Evolutionary conservation across 495 filamentous ascomycete species (phyloP), one percentile per base, ranked within the genome.

Genomic region (Penicillium cataractarum): DNA sequence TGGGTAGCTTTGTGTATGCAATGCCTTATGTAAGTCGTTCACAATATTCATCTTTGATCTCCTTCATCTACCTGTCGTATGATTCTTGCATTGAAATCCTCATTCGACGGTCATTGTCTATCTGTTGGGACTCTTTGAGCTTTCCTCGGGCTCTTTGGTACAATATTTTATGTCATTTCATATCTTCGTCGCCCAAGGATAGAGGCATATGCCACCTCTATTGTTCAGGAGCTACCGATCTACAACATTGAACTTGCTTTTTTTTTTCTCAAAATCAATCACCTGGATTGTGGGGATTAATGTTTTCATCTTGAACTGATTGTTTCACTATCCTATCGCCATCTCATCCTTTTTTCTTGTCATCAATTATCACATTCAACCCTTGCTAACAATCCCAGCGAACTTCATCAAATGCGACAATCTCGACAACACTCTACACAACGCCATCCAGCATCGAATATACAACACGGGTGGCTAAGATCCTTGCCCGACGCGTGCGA

Each of bases 1-100:
- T 82, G 75, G 80, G 80, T 9, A 94, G 91, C 60, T 95, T 98
- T 71, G 90, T 98, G 48, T 97, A 96, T 73, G 90, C 95, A 22
- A 85, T 97, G 73, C 94, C 93, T 27, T 89, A 96, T 77, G 93
- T 97, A 77, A 68, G 84, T 78, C 22, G 21, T 39, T 12, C 50
- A 53, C n/a, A 6, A 1, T 29, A 1, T 29, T 4, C 3, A 52
- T 31, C 24, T 0, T n/a, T n/a, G n/a, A n/a, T 51, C 1, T 31
- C 17, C 12, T 8, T 27, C 49, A n/a, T 52, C n/a, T 31, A n/a
- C 49, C 12, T 39, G 12, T 29, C 26, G 5, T 2, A 17, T 31
- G 2, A 2, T n/a, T 29, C 49, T 51, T 39, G 9, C 29, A 31
- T 31, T 31, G 29, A 31, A n/a, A n/a, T n/a, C n/a, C n/a, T n/a